Evolutionary conservation across 1,284 basidiomycete genomes (phyloP).

Genomic region (Papiliotrema terrestris): DNA sequence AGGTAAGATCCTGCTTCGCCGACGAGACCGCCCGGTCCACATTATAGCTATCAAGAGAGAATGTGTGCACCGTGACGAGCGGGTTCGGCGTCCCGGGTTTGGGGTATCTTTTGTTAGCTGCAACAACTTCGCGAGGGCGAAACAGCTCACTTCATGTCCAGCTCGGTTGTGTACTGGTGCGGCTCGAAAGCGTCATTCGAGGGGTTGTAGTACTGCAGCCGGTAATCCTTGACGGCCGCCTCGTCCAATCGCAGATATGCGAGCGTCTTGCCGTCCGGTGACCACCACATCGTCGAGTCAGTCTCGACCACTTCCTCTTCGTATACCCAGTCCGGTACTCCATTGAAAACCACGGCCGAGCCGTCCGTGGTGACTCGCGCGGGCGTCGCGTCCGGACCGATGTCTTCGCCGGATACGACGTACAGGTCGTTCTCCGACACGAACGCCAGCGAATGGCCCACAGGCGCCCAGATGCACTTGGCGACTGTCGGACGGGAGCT

Average conservation of each 20-base stretch:
- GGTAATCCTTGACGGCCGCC: conserved; percentile 77
- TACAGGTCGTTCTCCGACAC: conserved; percentile 81
- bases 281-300: conserved; percentile 85
- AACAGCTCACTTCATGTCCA: conserved; percentile 67
- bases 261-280: conserved; percentile 72
- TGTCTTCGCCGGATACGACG: conserved; percentile 56
- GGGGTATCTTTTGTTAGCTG: conserved; percentile 43
- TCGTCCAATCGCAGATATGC: conserved; percentile 88
- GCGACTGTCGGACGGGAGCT: conserved; percentile 61
- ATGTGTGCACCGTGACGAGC: conserved; percentile 75
- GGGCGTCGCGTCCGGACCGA: conserved; percentile 12
- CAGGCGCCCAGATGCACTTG: conserved; percentile 81
- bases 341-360: conserved; percentile 81
- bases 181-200: conserved; percentile 63
- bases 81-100: conserved; percentile 88
- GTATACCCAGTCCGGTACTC: conserved; percentile 95
- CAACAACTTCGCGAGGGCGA: neutral
- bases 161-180: conserved; percentile 71
- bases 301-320: conserved; percentile 82
- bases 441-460: conserved; percentile 73
- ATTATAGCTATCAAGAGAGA: conserved; percentile 56
- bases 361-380: conserved; percentile 80
- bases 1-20: conserved; percentile 61
- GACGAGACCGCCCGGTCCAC: conserved; percentile 23
- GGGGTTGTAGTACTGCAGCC: conserved; percentile 87